Percentiles rank a stretch among this genome's conserved stretches.
These are phyloP conservation scores for Madurella mycetomatis DNA, from an alignment of 2,329 filamentous ascomycete genomes.

Conservation along the genomic window DNA sequence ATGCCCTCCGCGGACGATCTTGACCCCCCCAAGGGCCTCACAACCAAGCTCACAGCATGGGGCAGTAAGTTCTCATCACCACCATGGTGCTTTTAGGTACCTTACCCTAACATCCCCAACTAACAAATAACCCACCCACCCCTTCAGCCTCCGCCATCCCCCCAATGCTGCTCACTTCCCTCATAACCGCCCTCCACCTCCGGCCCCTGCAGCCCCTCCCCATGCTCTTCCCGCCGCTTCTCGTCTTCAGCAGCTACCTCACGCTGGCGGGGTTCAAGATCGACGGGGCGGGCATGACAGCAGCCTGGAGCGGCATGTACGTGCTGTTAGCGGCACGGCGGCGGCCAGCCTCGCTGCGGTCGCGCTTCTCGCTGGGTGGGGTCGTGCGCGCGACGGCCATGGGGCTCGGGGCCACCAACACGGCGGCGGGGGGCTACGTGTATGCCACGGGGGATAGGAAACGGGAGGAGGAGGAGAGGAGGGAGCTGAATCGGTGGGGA, in stretches of 20 bases:
- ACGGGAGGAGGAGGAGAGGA: conserved; percentile 45
- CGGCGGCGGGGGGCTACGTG: conserved; percentile 46
- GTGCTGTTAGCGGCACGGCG: conserved; percentile 50
- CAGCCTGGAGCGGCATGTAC: conserved; percentile 55
- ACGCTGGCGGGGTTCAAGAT: conserved; percentile 56
- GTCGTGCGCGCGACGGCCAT: conserved; percentile 48
- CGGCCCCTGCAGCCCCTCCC: conserved; percentile 50
- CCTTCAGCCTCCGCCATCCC: conserved; percentile 49
- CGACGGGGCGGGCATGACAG: conserved; percentile 52
- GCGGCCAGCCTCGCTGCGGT: conserved; percentile 29
- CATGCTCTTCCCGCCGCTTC: conserved; percentile 47
- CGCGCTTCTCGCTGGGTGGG: conserved; percentile 44
- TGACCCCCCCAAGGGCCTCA: conserved; percentile 31
- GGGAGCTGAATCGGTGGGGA: conserved; percentile 50
- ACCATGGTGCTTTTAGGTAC: too few species aligned
- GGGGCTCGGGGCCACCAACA: conserved; percentile 46
- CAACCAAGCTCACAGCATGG: conserved; percentile 40
- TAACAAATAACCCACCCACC: conserved; percentile 1
- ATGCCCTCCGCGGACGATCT: conserved; percentile 14
- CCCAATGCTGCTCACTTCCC: conserved; percentile 51
- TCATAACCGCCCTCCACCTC: conserved; percentile 52
- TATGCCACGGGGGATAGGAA: conserved; percentile 50
- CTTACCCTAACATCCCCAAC: not conserved
- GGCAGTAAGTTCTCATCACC: conserved; percentile 41
- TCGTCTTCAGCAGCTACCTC: conserved; percentile 55